Base-by-base conservation (phyloP, 306 rosid genomes). In the Trifolium pratense region DNA sequence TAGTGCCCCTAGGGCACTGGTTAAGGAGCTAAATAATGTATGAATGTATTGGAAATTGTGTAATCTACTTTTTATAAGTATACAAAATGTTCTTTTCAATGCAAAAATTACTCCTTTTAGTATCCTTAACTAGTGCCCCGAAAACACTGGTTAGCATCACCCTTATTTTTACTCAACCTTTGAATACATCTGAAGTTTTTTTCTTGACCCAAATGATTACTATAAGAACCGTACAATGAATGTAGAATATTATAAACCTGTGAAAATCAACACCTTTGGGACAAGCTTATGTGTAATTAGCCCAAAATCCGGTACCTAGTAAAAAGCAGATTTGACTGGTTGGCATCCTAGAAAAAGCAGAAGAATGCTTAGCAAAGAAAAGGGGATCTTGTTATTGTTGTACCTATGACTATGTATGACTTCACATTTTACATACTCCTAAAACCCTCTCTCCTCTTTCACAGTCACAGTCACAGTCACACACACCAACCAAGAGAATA, bases 291-390 rank as follows among this genome's bases (percentile, higher is more conserved):
- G 17, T 12, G 12, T 25, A 7, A 58, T 59, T 59, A 59, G 10
- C 65, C 21, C 11, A 1, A 59, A 59, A 59, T 59, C 65, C 65
- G 65, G 65, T 59, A 48, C 59, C 29, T 53, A 59, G 40, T 59
- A 59, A 59, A 29, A 59, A 18, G 42, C 8, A 14, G 40, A 29
- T 58, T 58, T 58, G 40, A 58, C 29, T 58, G 58, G 58, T 17
- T 6, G 25, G 25, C 39, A 36, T 25, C 59, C 29, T 53, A 23
- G 6, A 18, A 52, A 52, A 52, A 52, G 58, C 18, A 3, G 13
- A 29, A 29, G 4, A 29, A 29, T 29, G 32, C 32, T 4, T 55
- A 13, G 9, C 34, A 25, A 25, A 32, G 1, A 23, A 23, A 57
- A 25, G 15, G n/a, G 63, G 17, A 25, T 57, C 63, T 10, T 53